Percentiles rank a stretch among this genome's conserved stretches.
phyloP scores from a whole-genome alignment of 2,329 filamentous ascomycete genomes.

The Monosporascus sp. region DNA sequence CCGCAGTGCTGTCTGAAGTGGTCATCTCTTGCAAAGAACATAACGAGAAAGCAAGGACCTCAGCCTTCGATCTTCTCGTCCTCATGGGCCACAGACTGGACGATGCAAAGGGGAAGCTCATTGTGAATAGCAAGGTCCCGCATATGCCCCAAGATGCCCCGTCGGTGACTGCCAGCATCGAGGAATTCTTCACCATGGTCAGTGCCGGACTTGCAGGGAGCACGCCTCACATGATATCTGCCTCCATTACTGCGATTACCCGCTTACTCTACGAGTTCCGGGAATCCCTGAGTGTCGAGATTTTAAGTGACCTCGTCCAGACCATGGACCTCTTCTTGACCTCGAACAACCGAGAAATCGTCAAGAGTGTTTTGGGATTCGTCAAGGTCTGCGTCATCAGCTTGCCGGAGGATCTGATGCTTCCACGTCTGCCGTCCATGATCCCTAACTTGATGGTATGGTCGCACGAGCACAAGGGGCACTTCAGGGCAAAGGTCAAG shows the following conservation, averaged over 20 bases:
- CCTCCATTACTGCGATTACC: conserved; percentile 90
- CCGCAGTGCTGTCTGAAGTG: conserved; percentile 84
- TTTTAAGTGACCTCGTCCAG: conserved; percentile 78
- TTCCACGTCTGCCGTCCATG: conserved; percentile 68
- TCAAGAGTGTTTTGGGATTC: conserved; percentile 89
- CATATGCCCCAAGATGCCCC: conserved; percentile 81
- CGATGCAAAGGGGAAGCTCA: conserved; percentile 59
- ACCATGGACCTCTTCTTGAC: conserved; percentile 96
- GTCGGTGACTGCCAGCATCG: conserved; percentile 71
- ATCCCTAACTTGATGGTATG: conserved; percentile 90
- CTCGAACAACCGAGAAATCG: conserved; percentile 94
- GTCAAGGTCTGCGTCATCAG: conserved; percentile 93
- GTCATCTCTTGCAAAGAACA: conserved; percentile 97
- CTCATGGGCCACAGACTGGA: conserved; percentile 79
- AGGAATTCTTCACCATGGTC: conserved; percentile 98
- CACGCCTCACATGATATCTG: conserved; percentile 95
- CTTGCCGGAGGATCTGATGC: conserved; percentile 72
- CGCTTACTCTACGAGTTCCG: conserved; percentile 93
- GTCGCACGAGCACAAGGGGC: conserved; percentile 97
- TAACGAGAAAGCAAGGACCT: conserved; percentile 87
- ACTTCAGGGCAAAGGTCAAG: conserved; percentile 96
- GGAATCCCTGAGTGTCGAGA: conserved; percentile 58
- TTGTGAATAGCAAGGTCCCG: conserved; percentile 80
- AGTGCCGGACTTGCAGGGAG: conserved; percentile 89
- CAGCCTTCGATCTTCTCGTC: conserved; percentile 85